Evolutionary conservation across 164 flowering plant genomes (phyloP), one percentile per base, ranked within the genome.

Genomic region (Nymphaea colorata): DNA sequence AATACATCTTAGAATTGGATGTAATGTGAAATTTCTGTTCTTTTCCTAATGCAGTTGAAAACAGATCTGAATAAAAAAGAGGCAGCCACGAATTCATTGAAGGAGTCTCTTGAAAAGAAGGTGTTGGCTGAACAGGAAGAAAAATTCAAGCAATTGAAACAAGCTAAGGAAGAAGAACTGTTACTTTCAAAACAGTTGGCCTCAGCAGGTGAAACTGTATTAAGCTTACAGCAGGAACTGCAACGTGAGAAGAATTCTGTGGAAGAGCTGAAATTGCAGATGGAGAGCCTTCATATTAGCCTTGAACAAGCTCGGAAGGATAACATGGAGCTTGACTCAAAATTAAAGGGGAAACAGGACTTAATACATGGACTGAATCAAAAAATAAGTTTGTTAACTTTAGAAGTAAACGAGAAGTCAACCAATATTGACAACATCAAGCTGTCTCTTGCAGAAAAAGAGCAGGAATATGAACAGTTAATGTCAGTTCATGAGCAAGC

Each of bases 261-360:
- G n/a, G 78, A 80, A 70, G 87, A 85, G 67, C 85, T 87, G 55
- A 78, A 77, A 69, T 41, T n/a, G 55, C 77, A 85, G 67, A 75
- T 83, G 4, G 78, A 76, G 65, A 69, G 75, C 69, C 85, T 90
- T 70, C 81, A 80, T 69, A 44, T 62, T 17, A 62, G 63, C 57
- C 79, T 89, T 16, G 65, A 61, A 25, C 76, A 77, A 72, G 76
- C 84, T 43, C 65, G 60, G 67, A 82, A 82, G 61, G 84, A 85
- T 59, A 86, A 86, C 70, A 74, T 68, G 70, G 42, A 64, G 18
- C 83, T 89, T 45, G 88, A 89, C 75, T 79, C 69, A 10, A 73
- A 79, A 66, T 73, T 91, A 67, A 79, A 79, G 71, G 86, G 84
- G 79, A 89, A 84, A 83, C 67, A 78, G 10, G 73, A 77, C 18